phyloP scores from a whole-genome alignment of 2,329 filamentous ascomycete genomes.

The Claviceps sp. region DNA sequence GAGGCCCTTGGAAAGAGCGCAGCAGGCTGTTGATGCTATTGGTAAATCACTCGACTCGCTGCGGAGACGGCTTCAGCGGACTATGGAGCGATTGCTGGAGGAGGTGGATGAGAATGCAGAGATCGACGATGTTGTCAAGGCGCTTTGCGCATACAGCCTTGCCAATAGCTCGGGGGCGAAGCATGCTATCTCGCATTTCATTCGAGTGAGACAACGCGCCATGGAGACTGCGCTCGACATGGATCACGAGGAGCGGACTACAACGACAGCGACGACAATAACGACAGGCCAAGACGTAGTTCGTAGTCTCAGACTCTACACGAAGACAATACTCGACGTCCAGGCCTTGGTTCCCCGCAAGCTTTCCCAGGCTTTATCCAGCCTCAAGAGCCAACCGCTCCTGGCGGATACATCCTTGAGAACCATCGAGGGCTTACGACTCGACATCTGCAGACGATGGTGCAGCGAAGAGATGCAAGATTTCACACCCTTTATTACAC shows the following conservation, averaged over 20 bases:
- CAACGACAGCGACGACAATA: constrained; percentile 22
- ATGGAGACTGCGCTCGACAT: constrained; percentile 49
- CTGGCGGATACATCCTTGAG: constrained; percentile 58
- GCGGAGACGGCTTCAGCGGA: constrained; percentile 48
- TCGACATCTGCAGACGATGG: constrained; percentile 70
- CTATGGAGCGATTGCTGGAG: constrained; percentile 56
- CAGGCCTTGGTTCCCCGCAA: constrained; percentile 61
- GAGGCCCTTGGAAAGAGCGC: constrained; percentile 18
- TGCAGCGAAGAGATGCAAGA: constrained; percentile 69
- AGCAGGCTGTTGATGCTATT: constrained; percentile 40
- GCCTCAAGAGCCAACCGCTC: constrained; percentile 56
- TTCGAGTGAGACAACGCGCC: constrained; percentile 56
- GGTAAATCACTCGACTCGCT: constrained; percentile 50
- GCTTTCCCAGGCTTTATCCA: constrained; percentile 54
- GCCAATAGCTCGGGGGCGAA: constrained; percentile 65
- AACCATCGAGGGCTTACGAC: constrained; percentile 52
- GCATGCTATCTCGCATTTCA: constrained; percentile 68
- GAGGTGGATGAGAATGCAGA: constrained; percentile 40
- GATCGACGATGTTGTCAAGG: constrained; percentile 49
- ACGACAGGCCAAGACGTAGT: constrained; percentile 35
- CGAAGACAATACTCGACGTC: constrained; percentile 63
- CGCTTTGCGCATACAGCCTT: constrained; percentile 70
- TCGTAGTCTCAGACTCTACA: constrained; percentile 57
- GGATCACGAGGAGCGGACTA: constrained; percentile 28
- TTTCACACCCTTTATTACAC: constrained; percentile 77